A percentile compares a stretch with the other conserved stretches of the same genome.
Conservation (phyloP, 306 rosid genomes). For the Ammopiptanthus mongolicus region DNA sequence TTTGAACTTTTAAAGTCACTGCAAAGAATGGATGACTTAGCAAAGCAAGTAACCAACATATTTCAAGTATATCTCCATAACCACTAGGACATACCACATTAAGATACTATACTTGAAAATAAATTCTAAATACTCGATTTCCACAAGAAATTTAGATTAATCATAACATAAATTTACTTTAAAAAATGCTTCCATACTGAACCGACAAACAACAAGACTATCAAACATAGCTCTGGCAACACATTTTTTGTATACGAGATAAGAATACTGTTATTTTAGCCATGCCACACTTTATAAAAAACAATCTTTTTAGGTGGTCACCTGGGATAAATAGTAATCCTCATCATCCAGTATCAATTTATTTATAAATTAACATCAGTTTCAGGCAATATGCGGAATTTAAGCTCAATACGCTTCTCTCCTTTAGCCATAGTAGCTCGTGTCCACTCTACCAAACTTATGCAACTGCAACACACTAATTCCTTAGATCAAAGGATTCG, state of each 20-base stretch:
- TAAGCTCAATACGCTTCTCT: constrained; percentile 49
- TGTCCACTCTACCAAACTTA: constrained; percentile 32
- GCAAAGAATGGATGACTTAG: not conserved
- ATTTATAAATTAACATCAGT: too few species aligned
- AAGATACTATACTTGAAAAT: not conserved
- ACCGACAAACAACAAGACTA: not conserved
- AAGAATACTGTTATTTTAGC: not conserved
- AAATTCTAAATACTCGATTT: not conserved
- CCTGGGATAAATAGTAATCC: not conserved
- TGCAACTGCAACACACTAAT: constrained; percentile 19
- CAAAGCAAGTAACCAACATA: not conserved
- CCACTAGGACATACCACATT: not conserved
- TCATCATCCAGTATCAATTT: not conserved
- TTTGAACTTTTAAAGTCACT: not conserved
- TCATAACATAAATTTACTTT: not conserved
- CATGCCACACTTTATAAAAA: not conserved
- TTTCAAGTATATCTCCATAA: not conserved
- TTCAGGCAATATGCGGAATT: constrained; percentile 70
- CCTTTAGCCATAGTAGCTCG: constrained; percentile 46
- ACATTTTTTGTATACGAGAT: too few species aligned
- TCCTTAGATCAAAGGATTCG: constrained; percentile 19
- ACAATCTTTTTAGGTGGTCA: not conserved
- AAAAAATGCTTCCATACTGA: not conserved
- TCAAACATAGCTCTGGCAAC: not conserved
- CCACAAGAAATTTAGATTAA: not conserved